phyloP scores from a whole-genome alignment of 1,139 yeast species.

The Dujonia santamariae region DNA sequence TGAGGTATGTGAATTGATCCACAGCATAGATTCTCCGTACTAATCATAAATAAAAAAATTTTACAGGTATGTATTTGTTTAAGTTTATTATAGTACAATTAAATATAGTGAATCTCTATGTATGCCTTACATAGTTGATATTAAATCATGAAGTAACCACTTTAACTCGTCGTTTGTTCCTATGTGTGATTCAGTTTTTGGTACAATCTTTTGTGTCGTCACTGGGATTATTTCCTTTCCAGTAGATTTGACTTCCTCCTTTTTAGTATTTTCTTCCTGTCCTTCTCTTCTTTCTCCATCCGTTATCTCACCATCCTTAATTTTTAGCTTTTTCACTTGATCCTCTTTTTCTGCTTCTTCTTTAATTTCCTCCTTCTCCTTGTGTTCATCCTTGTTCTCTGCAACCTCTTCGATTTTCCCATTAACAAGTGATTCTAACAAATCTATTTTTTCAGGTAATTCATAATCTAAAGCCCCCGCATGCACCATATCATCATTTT shows the following conservation, averaged over 20 bases:
- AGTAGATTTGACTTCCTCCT: constrained; percentile 1
- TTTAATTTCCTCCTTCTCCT: neutral
- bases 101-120: neutral
- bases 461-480: constrained; percentile 38
- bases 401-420: constrained; percentile 3
- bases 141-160: constrained; percentile 64
- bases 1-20: constrained; percentile 6
- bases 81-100: neutral
- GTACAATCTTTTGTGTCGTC: constrained; percentile 11
- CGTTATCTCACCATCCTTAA: neutral
- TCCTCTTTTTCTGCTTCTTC: neutral
- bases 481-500: constrained; percentile 51
- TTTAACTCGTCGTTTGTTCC: constrained; percentile 70
- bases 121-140: constrained; percentile 28
- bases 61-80: neutral
- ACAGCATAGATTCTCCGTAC: constrained; percentile 1
- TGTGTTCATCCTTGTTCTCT: neutral
- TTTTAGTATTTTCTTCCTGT: neutral
- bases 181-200: constrained; percentile 31
- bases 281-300: neutral
- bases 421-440: neutral
- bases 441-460: constrained; percentile 33
- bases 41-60: neutral
- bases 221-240: neutral
- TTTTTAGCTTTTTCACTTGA: neutral